Conservation (phyloP, 208 protist species). For the Naegleria fowleri region DNA sequence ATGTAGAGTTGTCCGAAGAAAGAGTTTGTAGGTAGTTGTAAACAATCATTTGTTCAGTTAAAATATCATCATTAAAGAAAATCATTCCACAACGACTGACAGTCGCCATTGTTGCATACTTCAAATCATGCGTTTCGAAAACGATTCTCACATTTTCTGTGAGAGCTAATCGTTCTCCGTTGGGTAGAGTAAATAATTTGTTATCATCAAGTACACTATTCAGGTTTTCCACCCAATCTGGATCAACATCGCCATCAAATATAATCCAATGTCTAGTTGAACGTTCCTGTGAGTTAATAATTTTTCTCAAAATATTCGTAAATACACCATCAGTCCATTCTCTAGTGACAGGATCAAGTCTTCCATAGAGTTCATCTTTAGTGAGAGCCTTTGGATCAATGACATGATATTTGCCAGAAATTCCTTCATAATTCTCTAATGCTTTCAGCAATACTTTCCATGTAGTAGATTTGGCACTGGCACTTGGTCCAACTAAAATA, state of each 20-base stretch:
- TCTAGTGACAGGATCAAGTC: conserved; percentile 92
- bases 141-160: conserved; percentile 93
- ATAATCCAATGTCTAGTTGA: conserved; percentile 92
- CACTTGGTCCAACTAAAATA: conserved; percentile 98
- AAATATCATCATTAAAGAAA: conserved; percentile 90
- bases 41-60: conserved; percentile 73
- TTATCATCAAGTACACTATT: conserved; percentile 99
- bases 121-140: conserved; percentile 95
- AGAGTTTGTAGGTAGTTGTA: conserved; percentile 58
- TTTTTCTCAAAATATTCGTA: conserved; percentile 89
- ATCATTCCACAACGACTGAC: conserved; percentile 98
- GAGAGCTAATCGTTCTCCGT: conserved; percentile 94
- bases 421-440: conserved; percentile 58
- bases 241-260: conserved; percentile 97
- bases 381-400: conserved; percentile 97
- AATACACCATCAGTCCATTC: conserved; percentile 99
- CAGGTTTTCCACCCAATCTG: conserved; percentile 98
- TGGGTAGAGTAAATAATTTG: conserved; percentile 97
- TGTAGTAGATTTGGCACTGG: conserved; percentile 91
- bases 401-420: conserved; percentile 78
- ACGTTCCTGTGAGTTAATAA: conserved; percentile 76
- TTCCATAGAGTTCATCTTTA: conserved; percentile 96
- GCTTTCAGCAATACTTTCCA: conserved; percentile 89
- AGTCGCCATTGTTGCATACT: conserved; percentile 94
- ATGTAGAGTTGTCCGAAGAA: conserved; percentile 31